Evolutionary conservation across 1,284 basidiomycete species (phyloP).

Genomic region (Stygiomarasmius scandens): DNA sequence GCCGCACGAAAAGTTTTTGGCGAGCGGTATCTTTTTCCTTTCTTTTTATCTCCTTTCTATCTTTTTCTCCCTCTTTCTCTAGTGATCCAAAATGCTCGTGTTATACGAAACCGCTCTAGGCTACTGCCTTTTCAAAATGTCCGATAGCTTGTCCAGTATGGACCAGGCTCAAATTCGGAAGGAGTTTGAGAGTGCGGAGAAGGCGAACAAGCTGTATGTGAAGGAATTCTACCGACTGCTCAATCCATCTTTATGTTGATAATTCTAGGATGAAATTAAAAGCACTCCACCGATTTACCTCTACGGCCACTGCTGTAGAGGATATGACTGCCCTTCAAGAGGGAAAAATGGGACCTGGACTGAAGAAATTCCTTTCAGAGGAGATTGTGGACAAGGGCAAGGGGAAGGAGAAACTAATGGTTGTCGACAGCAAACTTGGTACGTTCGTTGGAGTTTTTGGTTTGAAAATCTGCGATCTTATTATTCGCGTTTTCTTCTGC

Average conservation of each 20-base stretch:
- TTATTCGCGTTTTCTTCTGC: conserved; percentile 1
- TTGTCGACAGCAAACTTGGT: conserved; percentile 93
- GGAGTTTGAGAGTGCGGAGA: conserved; percentile 91
- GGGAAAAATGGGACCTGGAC: conserved; percentile 89
- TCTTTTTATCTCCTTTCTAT: not conserved
- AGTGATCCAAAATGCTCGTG: conserved; percentile 68
- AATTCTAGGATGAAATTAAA: conserved; percentile 83
- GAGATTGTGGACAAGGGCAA: conserved; percentile 88
- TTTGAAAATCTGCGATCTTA: conserved; percentile 3
- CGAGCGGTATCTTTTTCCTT: not conserved
- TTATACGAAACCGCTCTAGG: conserved; percentile 87
- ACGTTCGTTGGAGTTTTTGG: conserved; percentile 32
- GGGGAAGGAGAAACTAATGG: conserved; percentile 85
- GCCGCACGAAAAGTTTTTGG: not conserved
- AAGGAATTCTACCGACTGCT: not conserved
- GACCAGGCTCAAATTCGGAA: conserved; percentile 86
- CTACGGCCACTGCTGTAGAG: conserved; percentile 98
- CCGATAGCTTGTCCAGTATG: conserved; percentile 82
- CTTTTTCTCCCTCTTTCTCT: not conserved
- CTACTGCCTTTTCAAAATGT: conserved; percentile 97
- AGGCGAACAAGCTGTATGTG: conserved; percentile 88
- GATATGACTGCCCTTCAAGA: conserved; percentile 93
- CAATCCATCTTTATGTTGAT: not conserved
- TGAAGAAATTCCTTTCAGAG: conserved; percentile 93
- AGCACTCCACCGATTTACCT: conserved; percentile 94